A percentile compares a stretch with the other conserved stretches of the same genome.
Conservation (phyloP, 2,329 filamentous ascomycete species). For the Seiridium unicorne region DNA sequence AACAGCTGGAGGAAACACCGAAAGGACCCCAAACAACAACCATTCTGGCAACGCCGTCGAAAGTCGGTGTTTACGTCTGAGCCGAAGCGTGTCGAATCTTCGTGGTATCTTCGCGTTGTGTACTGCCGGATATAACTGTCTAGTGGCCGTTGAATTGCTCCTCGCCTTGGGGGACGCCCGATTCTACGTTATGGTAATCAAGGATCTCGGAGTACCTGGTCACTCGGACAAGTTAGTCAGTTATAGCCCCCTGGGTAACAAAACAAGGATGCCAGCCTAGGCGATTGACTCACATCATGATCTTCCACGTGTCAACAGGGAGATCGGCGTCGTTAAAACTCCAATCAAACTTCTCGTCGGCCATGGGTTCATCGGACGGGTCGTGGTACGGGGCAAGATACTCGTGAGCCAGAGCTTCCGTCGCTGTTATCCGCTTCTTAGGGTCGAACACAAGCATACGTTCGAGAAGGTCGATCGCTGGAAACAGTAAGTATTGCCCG, state of each 20-base stretch:
- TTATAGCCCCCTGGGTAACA: neutral
- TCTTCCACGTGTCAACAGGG: slow-evolving; percentile 99
- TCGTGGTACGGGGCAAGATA: slow-evolving; percentile 98
- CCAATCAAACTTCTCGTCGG: slow-evolving; percentile 99
- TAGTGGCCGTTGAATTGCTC: slow-evolving; percentile 8
- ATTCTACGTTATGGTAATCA: slow-evolving; percentile 94
- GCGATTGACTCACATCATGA: slow-evolving; percentile 82
- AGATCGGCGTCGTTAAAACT: slow-evolving; percentile 98
- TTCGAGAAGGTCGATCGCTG: slow-evolving; percentile 91
- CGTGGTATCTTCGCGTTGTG: slow-evolving; percentile 4
- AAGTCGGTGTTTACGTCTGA: slow-evolving; percentile 3
- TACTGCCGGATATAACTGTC: neutral
- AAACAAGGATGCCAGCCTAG: neutral
- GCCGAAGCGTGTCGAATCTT: neutral
- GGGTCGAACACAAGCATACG: slow-evolving; percentile 98
- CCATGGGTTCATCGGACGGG: slow-evolving; percentile 90
- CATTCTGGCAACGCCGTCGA: slow-evolving; percentile 7
- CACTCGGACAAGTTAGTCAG: slow-evolving; percentile 21
- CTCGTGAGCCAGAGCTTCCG: slow-evolving; percentile 82
- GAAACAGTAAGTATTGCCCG: neutral
- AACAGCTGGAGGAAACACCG: neutral
- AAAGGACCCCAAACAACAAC: neutral
- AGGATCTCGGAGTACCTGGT: slow-evolving; percentile 96
- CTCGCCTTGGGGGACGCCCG: slow-evolving; percentile 21
- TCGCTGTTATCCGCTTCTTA: slow-evolving; percentile 88